Base-by-base conservation (phyloP, 1,139 yeast species). In the Pichia sp. region DNA sequence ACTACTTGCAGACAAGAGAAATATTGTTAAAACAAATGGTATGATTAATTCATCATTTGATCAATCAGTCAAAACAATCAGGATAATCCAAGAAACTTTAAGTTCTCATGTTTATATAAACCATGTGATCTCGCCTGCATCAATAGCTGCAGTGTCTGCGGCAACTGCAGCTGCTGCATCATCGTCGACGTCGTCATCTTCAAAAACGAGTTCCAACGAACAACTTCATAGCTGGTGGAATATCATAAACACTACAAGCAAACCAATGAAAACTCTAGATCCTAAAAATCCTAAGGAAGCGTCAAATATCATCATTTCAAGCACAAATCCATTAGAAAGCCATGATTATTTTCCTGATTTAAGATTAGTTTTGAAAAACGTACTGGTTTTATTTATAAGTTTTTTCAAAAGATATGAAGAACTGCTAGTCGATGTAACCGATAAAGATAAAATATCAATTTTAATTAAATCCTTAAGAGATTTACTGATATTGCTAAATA, bases 71-170 rank as follows among this genome's bases (percentile, higher is more conserved):
- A 28, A 22, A 9, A 30, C 38, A 7, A 19, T 42, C 1, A 22
- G 42, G 8, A 16, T 16, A 25, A 11, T 53, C 16, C 45, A 53
- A 28, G 43, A 54, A 19, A 48, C 53, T 22, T 51, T 63, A 5
- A 61, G 65, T 10, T 53, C 60, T 8, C 61, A 62, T 48, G 67
- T 63, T 8, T 63, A 60, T 48, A 62, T 63, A 34, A 63, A 63
- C 47, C 62, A 59, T 42, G 46, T 61, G 3, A 54, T 46, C 13
- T 29, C 50, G n/a, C 52, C 52, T 27, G 39, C 54, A 42, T 27
- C 46, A 0, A 48, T 48, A 11, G 53, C 57, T 8, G 48, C 53
- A 3, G 51, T 36, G 5, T 19, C 42, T 3, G 50, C 53, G 10
- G 47, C 45, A 14, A 30, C 43, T 8, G 50, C 50, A 3, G 47